Evolutionary conservation across 2,329 filamentous ascomycete genomes (phyloP), one percentile per base, ranked within the genome.

Genomic region (Coniochaeta sp.): DNA sequence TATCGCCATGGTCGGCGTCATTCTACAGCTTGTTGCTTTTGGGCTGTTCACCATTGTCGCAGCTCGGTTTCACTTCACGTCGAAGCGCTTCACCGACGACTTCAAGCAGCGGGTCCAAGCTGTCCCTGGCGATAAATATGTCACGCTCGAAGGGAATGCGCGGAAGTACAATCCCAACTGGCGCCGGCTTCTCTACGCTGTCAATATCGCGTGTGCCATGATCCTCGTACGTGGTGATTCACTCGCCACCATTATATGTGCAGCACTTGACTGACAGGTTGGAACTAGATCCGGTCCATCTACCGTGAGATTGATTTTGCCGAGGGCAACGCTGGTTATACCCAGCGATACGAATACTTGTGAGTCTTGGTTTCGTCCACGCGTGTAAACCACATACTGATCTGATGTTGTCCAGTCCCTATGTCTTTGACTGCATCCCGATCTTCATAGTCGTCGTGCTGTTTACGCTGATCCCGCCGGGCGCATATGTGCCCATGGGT

Each of bases 41-140:
- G 77, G 78, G 0, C 67, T 81, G 2, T 81, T 81, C 59, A 72
- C 71, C 4, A 59, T 81, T 28, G 68, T 79, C 6, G 77, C 78
- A 0, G 68, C 73, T 3, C 74, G 78, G 7, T 81, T 81, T 64
- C 76, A 79, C 62, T 78, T 79, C 58, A 76, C 73, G 4, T 77
- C 75, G 1, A 73, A 70, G 59, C 67, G 66, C 26, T 78, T 77
- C 63, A 64, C 64, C 5, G 62, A 65, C 7, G 62, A 62, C 12
- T 66, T 73, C 9, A 62, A 68, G 19, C 63, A 72, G 60, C 66
- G 71, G 26, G 65, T 72, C 38, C 63, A 63, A 50, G 50, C 67
- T 59, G 62, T 64, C 36, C 60, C 70, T 38, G 59, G 70, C 55
- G 63, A 68, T 58, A 82, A 80, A 58, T 58, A 63, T 26, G 66